A percentile compares a stretch with the other conserved stretches of the same genome.
These are phyloP conservation scores for Chenopodium berlandieri DNA, from an alignment of 148 eudicot species.

Conservation along the genomic window DNA sequence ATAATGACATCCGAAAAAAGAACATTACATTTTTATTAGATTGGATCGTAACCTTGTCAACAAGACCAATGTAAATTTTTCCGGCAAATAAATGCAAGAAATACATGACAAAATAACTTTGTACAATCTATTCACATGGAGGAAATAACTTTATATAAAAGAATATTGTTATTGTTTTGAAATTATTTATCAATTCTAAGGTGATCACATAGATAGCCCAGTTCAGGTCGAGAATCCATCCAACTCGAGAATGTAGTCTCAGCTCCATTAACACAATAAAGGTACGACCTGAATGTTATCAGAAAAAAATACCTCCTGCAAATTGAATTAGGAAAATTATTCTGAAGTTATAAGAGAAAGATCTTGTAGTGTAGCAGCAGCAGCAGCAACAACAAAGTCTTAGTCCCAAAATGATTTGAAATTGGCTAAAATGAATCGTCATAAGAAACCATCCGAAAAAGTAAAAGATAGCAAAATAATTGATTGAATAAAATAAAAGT, in stretches of 20 bases:
- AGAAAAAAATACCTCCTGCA: slow-evolving; percentile 92
- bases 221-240: slow-evolving; percentile 90
- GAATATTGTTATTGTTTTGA: not conserved
- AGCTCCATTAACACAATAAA: slow-evolving; percentile 51
- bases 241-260: slow-evolving; percentile 59
- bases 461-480: no score
- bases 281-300: slow-evolving; percentile 85
- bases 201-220: slow-evolving; percentile 80
- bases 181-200: slow-evolving; percentile 68
- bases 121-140: not conserved
- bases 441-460: no score
- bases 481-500: no score
- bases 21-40: no score
- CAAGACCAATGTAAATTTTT: not conserved
- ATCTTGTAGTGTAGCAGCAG: not conserved
- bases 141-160: not conserved
- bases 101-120: not conserved
- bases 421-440: no score
- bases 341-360: not conserved
- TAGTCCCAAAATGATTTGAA: no score
- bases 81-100: not conserved
- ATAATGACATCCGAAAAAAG: no score
- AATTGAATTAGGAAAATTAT: slow-evolving; percentile 1
- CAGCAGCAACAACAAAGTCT: no score
- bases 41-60: no score